A percentile compares a stretch with the other conserved stretches of the same genome.
These are phyloP conservation scores for Candida xiaguanensis DNA, from an alignment of 805 yeast species.

Conservation along the genomic window DNA sequence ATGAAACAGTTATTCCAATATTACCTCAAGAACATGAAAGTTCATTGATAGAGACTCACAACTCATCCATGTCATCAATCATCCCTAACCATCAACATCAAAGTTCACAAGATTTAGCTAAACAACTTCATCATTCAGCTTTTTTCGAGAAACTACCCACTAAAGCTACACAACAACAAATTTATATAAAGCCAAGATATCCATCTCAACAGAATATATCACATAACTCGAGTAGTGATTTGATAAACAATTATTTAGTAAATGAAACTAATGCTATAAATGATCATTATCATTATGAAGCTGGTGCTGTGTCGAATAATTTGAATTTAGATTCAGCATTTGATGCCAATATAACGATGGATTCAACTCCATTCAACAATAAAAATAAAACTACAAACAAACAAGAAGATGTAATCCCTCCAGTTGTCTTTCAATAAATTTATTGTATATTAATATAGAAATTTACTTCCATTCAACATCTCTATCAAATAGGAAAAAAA, in stretches of 20 bases:
- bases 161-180: slow-evolving; percentile 22
- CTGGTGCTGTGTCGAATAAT: slow-evolving; percentile 5
- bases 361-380: slow-evolving; percentile 2
- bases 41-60: neutral
- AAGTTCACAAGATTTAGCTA: slow-evolving; percentile 24
- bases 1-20: slow-evolving; percentile 40
- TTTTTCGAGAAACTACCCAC: slow-evolving; percentile 38
- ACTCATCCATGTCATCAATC: neutral
- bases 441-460: neutral
- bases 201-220: slow-evolving; percentile 3
- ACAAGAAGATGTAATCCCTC: slow-evolving; percentile 1
- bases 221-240: slow-evolving; percentile 26
- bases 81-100: neutral
- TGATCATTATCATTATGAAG: slow-evolving; percentile 28
- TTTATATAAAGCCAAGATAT: slow-evolving; percentile 9
- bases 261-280: slow-evolving; percentile 23
- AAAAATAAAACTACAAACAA: slow-evolving; percentile 4
- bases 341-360: slow-evolving; percentile 5
- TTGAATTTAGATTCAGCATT: neutral
- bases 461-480: neutral
- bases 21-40: slow-evolving; percentile 15
- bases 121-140: slow-evolving; percentile 32
- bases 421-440: slow-evolving; percentile 4
- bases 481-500: no score
- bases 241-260: slow-evolving; percentile 14